These are phyloP conservation scores for Lentinula sp. DNA, from an alignment of 768 basidiomycete species.

Conservation along the genomic window DNA sequence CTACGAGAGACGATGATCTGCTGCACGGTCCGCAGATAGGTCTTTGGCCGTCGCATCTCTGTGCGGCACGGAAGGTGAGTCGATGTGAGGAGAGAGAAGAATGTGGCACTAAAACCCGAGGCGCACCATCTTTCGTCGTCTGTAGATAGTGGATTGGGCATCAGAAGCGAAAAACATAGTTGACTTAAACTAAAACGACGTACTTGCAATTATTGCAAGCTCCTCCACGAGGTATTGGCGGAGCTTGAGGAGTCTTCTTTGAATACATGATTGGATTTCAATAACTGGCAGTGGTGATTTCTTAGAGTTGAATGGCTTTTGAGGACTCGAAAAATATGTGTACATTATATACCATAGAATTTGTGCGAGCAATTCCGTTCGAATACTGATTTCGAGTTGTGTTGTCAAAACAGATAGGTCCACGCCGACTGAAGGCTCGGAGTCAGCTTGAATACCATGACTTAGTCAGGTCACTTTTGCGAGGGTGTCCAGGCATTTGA, in stretches of 20 bases:
- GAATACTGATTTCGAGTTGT: too few relatives aligned
- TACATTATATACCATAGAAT: too few relatives aligned
- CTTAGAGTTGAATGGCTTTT: too few relatives aligned
- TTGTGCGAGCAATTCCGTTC: too few relatives aligned
- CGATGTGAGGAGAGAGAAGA: not conserved
- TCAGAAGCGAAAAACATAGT: not conserved
- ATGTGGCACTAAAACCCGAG: not conserved
- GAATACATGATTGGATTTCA: not conserved
- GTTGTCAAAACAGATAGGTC: too few relatives aligned
- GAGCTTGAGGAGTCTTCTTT: not conserved
- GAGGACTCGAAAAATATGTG: too few relatives aligned
- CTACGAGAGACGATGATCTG: constrained; percentile 24
- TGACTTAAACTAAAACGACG: not conserved
- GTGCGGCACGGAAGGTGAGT: not conserved
- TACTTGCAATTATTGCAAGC: constrained; percentile 4
- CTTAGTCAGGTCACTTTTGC: too few relatives aligned
- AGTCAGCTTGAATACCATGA: too few relatives aligned
- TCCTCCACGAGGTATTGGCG: not conserved
- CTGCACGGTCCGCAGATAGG: constrained; percentile 34
- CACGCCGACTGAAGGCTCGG: too few relatives aligned
- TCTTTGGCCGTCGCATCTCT: constrained; percentile 35
- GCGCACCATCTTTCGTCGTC: constrained; percentile 37
- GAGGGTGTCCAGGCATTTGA: too few relatives aligned
- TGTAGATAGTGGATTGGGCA: constrained; percentile 8
- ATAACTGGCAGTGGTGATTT: too few relatives aligned